phyloP scores from a whole-genome alignment of 2,329 filamentous ascomycete species.

The Scopulariopsis brevicaulis region DNA sequence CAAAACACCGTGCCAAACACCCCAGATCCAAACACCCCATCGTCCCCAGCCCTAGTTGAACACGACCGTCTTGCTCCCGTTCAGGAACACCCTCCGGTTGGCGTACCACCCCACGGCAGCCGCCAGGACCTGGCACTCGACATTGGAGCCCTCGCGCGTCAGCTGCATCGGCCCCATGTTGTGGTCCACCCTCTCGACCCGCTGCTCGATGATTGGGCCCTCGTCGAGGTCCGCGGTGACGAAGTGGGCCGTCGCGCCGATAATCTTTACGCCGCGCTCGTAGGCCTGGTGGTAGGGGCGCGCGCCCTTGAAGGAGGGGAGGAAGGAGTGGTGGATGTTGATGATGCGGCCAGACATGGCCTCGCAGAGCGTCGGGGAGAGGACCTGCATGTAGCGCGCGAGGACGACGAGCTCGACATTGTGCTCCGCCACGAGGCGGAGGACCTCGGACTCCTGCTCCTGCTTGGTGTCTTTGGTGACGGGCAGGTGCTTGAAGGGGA shows the following conservation, averaged over 20 bases:
- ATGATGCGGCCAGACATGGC: constrained; percentile 74
- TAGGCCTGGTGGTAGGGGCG: constrained; percentile 85
- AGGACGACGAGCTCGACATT: constrained; percentile 69
- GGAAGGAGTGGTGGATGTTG: constrained; percentile 84
- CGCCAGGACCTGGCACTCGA: constrained; percentile 73
- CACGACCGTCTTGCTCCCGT: constrained; percentile 70
- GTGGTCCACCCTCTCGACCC: constrained; percentile 67
- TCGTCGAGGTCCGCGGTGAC: constrained; percentile 78
- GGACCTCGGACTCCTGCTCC: constrained; percentile 59
- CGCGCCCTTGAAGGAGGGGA: constrained; percentile 80
- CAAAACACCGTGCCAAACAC: not conserved
- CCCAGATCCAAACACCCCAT: not conserved
- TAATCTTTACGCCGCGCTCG: constrained; percentile 79
- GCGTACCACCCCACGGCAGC: constrained; percentile 77
- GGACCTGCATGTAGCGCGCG: constrained; percentile 64
- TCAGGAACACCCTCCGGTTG: constrained; percentile 66
- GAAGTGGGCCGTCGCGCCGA: constrained; percentile 76
- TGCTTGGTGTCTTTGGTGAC: constrained; percentile 69
- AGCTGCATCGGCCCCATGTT: constrained; percentile 64
- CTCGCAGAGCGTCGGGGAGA: constrained; percentile 51
- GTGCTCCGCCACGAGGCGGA: constrained; percentile 58
- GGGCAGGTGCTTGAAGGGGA: constrained; percentile 71
- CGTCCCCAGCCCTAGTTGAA: constrained; percentile 31
- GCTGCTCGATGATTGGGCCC: constrained; percentile 81
- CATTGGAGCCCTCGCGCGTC: constrained; percentile 70